A percentile compares a stretch with the other conserved stretches of the same genome.
Conservation (phyloP, 148 eudicot species). For the Nepenthes mirabilis region DNA sequence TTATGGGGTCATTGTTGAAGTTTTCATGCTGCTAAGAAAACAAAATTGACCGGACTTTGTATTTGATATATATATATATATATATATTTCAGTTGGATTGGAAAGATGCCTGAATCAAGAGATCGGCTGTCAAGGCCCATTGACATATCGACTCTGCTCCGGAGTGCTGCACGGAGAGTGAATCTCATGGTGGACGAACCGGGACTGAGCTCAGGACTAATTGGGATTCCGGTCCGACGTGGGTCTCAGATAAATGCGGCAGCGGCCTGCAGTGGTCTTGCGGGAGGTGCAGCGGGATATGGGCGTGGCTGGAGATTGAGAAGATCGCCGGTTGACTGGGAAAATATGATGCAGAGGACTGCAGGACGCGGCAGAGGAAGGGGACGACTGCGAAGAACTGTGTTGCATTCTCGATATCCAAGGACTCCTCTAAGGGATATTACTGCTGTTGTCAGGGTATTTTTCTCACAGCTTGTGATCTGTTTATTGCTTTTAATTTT, state of each 20-base stretch:
- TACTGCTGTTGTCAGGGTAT: constrained; percentile 49
- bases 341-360: constrained; percentile 11
- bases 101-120: constrained; percentile 14
- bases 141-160: constrained; percentile 12
- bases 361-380: constrained; percentile 11
- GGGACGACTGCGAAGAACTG: constrained; percentile 15
- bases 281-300: not conserved
- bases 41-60: not conserved
- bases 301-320: constrained; percentile 12
- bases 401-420: constrained; percentile 67
- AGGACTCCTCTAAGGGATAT: constrained; percentile 51
- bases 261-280: not conserved
- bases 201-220: constrained; percentile 4
- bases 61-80: not conserved
- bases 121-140: constrained; percentile 17
- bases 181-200: constrained; percentile 19
- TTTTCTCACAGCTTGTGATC: not conserved
- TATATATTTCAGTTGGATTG: not conserved
- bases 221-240: not conserved
- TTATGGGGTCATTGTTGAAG: not conserved
- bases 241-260: not conserved
- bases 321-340: constrained; percentile 11
- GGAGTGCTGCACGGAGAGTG: constrained; percentile 13
- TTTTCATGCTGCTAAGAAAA: not conserved
- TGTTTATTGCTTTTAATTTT: no score